Evolutionary conservation across 768 basidiomycete species (phyloP).

Genomic region (Leccinum variicolor): DNA sequence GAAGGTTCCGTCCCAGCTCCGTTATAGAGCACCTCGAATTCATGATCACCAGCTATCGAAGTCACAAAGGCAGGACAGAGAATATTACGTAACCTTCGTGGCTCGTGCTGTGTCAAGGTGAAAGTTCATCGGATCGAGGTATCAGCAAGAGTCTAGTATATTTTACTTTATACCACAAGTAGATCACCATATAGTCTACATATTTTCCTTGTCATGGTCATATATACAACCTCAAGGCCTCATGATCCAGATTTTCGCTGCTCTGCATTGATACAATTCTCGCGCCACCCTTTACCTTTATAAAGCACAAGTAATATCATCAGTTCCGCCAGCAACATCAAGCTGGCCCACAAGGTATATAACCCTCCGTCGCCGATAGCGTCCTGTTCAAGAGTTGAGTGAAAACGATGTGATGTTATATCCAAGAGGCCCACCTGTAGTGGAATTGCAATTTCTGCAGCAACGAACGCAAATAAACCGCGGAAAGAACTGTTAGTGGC

Average conservation of each 20-base stretch:
- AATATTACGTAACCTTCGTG: no score
- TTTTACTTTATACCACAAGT: not conserved
- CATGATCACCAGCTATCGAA: no score
- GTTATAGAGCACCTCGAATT: no score
- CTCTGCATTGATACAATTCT: conserved; percentile 45
- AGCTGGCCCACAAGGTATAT: conserved; percentile 64
- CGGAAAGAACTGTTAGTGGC: conserved; percentile 77
- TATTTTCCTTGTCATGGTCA: not conserved
- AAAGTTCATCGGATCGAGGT: no score
- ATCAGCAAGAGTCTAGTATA: not conserved
- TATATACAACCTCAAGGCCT: not conserved
- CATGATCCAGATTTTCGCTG: conserved; percentile 5
- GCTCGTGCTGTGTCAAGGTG: no score
- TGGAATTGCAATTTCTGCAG: conserved; percentile 73
- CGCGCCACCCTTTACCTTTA: conserved; percentile 63
- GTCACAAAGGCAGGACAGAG: not conserved
- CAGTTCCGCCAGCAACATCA: conserved; percentile 52
- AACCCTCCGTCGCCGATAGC: conserved; percentile 78
- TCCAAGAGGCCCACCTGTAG: conserved; percentile 41
- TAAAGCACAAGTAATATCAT: conserved; percentile 58
- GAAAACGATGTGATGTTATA: not conserved
- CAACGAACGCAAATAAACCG: conserved; percentile 63
- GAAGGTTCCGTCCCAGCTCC: no score
- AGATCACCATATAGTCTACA: not conserved
- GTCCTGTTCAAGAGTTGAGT: conserved; percentile 38